Conservation (phyloP, 495 filamentous ascomycete species). For the Aspergillus avenaceus region DNA sequence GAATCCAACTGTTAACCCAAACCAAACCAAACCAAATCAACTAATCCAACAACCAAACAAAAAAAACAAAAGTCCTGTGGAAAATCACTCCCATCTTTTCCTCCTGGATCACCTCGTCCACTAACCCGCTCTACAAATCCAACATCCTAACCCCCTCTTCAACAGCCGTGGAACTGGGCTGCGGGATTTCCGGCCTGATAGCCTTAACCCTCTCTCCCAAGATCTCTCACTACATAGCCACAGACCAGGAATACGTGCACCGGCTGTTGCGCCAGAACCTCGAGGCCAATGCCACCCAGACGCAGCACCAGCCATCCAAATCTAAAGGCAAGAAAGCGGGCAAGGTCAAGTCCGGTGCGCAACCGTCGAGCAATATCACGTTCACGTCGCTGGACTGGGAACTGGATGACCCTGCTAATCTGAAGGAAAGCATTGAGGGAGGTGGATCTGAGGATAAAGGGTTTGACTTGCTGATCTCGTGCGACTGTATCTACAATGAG, state of each 20-base stretch:
- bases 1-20: no score
- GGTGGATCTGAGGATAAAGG: constrained; percentile 24
- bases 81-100: constrained; percentile 86
- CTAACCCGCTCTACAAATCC: constrained; percentile 60
- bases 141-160: constrained; percentile 52
- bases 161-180: constrained; percentile 76
- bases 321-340: background rate
- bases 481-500: constrained; percentile 90
- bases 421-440: constrained; percentile 25
- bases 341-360: background rate
- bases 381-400: constrained; percentile 47
- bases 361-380: constrained; percentile 25
- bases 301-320: constrained; percentile 8
- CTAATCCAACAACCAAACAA: background rate
- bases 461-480: constrained; percentile 67
- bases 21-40: background rate
- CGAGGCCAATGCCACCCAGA: constrained; percentile 47
- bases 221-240: constrained; percentile 68
- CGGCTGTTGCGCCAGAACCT: constrained; percentile 74
- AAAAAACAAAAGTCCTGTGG: constrained; percentile 69
- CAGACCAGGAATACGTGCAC: constrained; percentile 83
- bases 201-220: constrained; percentile 59
- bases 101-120: constrained; percentile 62
- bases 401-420: constrained; percentile 26
- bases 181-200: constrained; percentile 76